A percentile compares a stretch with the other conserved stretches of the same genome.
These are phyloP conservation scores for Tripterygium wilfordii DNA, from an alignment of 177 flowering plant species.

Conservation along the genomic window DNA sequence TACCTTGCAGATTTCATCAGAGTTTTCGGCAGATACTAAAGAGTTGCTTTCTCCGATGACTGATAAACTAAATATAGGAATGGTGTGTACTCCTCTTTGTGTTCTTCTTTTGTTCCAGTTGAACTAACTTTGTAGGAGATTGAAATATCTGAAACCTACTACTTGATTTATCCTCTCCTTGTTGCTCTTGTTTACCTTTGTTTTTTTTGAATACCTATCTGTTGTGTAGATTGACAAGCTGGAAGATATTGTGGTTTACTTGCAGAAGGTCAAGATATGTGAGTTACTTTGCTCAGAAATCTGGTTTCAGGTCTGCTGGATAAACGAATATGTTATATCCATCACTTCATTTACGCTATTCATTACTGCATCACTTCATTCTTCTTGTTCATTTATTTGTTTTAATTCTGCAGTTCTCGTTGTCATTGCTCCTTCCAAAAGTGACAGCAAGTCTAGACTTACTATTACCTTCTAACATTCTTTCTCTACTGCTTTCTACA, in stretches of 20 bases:
- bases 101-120: neutral
- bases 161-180: neutral
- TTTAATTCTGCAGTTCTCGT: too few relatives aligned
- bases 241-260: slow-evolving; percentile 46
- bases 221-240: slow-evolving; percentile 45
- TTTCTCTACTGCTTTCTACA: slow-evolving; percentile 23
- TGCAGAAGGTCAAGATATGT: slow-evolving; percentile 41
- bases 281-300: slow-evolving; percentile 34
- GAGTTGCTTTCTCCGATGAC: slow-evolving; percentile 27
- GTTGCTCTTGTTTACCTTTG: neutral
- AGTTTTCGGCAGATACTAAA: slow-evolving; percentile 28
- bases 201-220: neutral
- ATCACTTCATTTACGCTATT: too few relatives aligned
- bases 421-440: too few relatives aligned
- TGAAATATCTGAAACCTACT: too few relatives aligned
- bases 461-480: slow-evolving; percentile 1
- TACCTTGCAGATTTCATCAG: slow-evolving; percentile 42
- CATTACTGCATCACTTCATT: too few relatives aligned
- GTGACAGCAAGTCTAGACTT: neutral
- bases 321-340: too few relatives aligned
- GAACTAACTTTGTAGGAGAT: too few relatives aligned
- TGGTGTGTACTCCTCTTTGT: slow-evolving; percentile 17
- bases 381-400: too few relatives aligned
- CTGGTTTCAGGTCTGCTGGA: slow-evolving; percentile 47
- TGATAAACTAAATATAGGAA: slow-evolving; percentile 32